phyloP scores from a whole-genome alignment of 1,284 basidiomycete species.

The Golubevia sp. region DNA sequence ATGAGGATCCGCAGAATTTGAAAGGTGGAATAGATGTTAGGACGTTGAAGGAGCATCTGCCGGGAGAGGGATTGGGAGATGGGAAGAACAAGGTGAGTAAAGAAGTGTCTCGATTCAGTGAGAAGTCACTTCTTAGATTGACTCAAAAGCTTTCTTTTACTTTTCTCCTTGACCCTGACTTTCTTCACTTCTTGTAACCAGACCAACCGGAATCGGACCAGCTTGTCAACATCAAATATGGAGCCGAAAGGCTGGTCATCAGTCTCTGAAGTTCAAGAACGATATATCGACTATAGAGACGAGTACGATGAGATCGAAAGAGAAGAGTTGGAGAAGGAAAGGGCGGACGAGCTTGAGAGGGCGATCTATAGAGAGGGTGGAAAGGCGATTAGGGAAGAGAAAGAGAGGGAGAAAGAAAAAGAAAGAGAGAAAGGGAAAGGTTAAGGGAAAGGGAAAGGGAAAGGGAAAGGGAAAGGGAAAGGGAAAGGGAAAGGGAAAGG shows the following conservation, averaged over 20 bases:
- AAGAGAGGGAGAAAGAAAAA: constrained; percentile 3
- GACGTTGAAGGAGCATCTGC: constrained; percentile 11
- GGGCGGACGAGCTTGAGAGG: constrained; percentile 26
- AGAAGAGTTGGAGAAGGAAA: constrained; percentile 19
- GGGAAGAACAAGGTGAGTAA: too few relatives aligned
- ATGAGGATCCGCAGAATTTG: constrained; percentile 20
- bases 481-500: too few relatives aligned
- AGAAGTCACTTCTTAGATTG: too few relatives aligned
- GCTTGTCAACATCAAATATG: too few relatives aligned
- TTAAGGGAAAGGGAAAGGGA: background rate
- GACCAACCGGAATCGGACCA: too few relatives aligned
- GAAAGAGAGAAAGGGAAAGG: background rate
- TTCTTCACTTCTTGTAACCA: too few relatives aligned
- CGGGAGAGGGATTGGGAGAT: constrained; percentile 2
- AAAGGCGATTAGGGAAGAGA: constrained; percentile 21
- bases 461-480: too few relatives aligned
- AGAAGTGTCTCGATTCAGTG: too few relatives aligned
- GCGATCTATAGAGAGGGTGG: constrained; percentile 24
- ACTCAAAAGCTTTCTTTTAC: too few relatives aligned
- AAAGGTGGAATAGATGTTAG: constrained; percentile 19
- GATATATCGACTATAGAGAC: constrained; percentile 36
- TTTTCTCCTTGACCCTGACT: constrained; percentile 29
- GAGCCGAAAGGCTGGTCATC: constrained; percentile 38
- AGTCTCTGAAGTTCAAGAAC: constrained; percentile 44
- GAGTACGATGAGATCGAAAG: constrained; percentile 21